Evolutionary conservation across 2,329 filamentous ascomycete species (phyloP).

Genomic region (Colletotrichum agaves): DNA sequence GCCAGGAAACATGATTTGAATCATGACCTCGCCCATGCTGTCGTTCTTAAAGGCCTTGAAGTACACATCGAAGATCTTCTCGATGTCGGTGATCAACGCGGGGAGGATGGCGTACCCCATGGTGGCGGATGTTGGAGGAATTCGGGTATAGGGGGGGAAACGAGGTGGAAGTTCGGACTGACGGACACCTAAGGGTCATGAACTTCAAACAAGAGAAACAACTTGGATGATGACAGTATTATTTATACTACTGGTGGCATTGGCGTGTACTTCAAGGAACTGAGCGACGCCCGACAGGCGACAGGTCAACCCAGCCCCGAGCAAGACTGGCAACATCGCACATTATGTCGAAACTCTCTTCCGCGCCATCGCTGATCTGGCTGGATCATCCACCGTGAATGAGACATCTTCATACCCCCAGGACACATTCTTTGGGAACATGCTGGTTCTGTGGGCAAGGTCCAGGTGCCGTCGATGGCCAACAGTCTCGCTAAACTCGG

Average conservation of each 20-base stretch:
- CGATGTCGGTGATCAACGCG: conserved; percentile 58
- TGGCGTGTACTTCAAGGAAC: neutral
- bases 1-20: conserved; percentile 54
- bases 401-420: neutral
- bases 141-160: neutral
- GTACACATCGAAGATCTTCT: conserved; percentile 57
- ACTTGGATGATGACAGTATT: no score
- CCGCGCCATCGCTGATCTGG: conserved; percentile 1
- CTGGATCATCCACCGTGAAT: neutral
- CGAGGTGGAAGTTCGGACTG: neutral
- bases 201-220: neutral
- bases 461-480: no score
- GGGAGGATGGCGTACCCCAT: conserved; percentile 57
- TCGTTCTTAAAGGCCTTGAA: conserved; percentile 56
- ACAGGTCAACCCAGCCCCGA: neutral
- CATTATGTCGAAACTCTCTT: neutral
- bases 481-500: neutral
- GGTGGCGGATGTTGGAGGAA: conserved; percentile 20
- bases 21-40: conserved; percentile 51
- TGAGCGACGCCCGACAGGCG: neutral
- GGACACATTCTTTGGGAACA: neutral
- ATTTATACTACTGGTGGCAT: no score
- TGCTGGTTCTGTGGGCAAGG: neutral
- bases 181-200: neutral
- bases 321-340: neutral